Evolutionary conservation across 129 eudicot genomes (phyloP).

Genomic region (carrot (Daucus carota)): DNA sequence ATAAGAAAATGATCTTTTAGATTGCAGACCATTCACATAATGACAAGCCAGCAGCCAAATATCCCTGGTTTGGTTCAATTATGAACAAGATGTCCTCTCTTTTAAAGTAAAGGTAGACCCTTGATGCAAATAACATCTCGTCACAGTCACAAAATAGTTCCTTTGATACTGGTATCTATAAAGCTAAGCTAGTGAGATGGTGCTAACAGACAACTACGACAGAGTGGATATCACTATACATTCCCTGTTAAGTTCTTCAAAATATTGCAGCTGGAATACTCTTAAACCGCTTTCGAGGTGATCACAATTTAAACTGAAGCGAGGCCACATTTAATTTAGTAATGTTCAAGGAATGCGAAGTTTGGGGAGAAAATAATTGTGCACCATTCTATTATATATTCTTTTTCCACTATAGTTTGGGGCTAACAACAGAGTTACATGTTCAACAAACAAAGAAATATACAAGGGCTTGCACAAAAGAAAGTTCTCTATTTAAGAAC

Average conservation of each 20-base stretch:
- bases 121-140: not conserved
- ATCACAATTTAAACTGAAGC: not conserved
- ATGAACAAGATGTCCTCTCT: not conserved
- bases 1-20: not conserved
- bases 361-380: not conserved
- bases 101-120: not conserved
- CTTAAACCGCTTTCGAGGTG: too few species aligned
- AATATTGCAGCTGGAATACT: not conserved
- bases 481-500: slow-evolving; percentile 23
- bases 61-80: not conserved
- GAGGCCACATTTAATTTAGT: not conserved
- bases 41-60: not conserved
- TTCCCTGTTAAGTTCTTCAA: not conserved
- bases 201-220: not conserved
- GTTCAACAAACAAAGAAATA: not conserved
- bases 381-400: not conserved
- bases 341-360: not conserved
- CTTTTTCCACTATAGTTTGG: not conserved
- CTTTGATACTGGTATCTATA: not conserved
- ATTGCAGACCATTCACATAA: not conserved
- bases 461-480: slow-evolving; percentile 19
- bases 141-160: not conserved
- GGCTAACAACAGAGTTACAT: not conserved
- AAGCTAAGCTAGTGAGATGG: not conserved
- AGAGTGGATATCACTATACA: not conserved